Evolutionary conservation across 805 yeast species (phyloP).

Genomic region (Nadsonia fulvescens): DNA sequence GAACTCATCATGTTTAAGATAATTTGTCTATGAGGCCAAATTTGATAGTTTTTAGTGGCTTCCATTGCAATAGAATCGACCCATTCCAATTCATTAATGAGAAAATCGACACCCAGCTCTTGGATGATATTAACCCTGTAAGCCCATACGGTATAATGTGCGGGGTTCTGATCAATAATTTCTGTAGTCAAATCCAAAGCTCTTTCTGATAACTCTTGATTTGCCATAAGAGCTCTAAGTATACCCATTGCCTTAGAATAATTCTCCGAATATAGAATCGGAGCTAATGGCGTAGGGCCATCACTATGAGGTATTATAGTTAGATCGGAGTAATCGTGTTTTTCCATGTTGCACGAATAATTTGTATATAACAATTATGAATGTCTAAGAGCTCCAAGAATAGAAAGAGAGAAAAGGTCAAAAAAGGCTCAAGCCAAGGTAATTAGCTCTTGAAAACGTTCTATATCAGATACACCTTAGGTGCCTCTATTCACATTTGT

Average conservation of each 20-base stretch:
- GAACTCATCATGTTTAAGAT: conserved; percentile 17
- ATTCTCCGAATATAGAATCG: conserved; percentile 46
- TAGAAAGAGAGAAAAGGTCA: too few relatives aligned
- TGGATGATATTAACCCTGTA: conserved; percentile 19
- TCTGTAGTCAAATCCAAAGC: conserved; percentile 48
- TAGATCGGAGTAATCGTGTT: conserved; percentile 20
- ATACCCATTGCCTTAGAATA: conserved; percentile 45
- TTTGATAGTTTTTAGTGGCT: conserved; percentile 83
- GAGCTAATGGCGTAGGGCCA: conserved; percentile 17
- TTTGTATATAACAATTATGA: too few relatives aligned
- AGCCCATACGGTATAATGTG: conserved; percentile 82
- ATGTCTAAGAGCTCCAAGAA: too few relatives aligned
- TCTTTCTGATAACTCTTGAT: conserved; percentile 48
- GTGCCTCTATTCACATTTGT: too few relatives aligned
- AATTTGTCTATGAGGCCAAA: conserved; percentile 85
- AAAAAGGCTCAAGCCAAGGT: too few relatives aligned
- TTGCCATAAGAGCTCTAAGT: conserved; percentile 38
- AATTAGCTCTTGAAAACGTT: too few relatives aligned
- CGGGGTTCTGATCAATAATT: conserved; percentile 56
- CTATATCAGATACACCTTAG: too few relatives aligned
- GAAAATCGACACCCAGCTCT: conserved; percentile 17
- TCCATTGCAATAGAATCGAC: conserved; percentile 54
- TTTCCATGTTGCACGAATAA: too few relatives aligned
- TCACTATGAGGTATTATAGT: conserved; percentile 16
- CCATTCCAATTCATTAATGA: conserved; percentile 50